Evolutionary conservation across 768 basidiomycete genomes (phyloP).

Genomic region (Boletus insuetus): DNA sequence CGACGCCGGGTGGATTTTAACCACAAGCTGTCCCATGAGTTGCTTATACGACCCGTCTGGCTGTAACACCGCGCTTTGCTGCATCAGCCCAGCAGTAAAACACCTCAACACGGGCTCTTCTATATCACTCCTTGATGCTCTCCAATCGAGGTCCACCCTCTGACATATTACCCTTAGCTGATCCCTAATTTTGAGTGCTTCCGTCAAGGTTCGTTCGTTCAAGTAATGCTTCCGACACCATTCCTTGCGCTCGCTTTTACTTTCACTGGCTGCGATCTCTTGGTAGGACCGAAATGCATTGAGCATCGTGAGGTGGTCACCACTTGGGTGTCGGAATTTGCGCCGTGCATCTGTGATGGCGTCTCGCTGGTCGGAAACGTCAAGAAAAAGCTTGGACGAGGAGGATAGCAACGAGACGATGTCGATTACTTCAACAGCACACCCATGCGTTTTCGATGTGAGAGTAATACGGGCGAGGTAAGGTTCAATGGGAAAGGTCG

Average conservation of each 20-base stretch:
- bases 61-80: slow-evolving; percentile 81
- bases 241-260: slow-evolving; percentile 48
- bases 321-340: slow-evolving; percentile 79
- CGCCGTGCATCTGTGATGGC: slow-evolving; percentile 62
- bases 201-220: slow-evolving; percentile 75
- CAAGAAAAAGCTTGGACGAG: slow-evolving; percentile 79
- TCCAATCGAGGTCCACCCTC: slow-evolving; percentile 59
- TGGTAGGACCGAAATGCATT: slow-evolving; percentile 83
- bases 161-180: slow-evolving; percentile 72
- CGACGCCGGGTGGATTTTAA: slow-evolving; percentile 93
- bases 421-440: slow-evolving; percentile 76
- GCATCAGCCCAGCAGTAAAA: slow-evolving; percentile 72
- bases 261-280: slow-evolving; percentile 53
- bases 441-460: slow-evolving; percentile 69
- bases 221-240: slow-evolving; percentile 88
- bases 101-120: slow-evolving; percentile 69
- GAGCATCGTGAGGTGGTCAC: slow-evolving; percentile 89
- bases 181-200: slow-evolving; percentile 74
- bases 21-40: slow-evolving; percentile 67
- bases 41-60: slow-evolving; percentile 88
- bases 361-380: slow-evolving; percentile 73
- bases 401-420: slow-evolving; percentile 83
- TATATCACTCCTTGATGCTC: slow-evolving; percentile 55
- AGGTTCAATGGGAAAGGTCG: slow-evolving; percentile 91
- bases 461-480: slow-evolving; percentile 74